A percentile compares a stretch with the other conserved stretches of the same genome.
phyloP scores from a whole-genome alignment of 495 filamentous ascomycete species.

The Jackrogersella minutella region DNA sequence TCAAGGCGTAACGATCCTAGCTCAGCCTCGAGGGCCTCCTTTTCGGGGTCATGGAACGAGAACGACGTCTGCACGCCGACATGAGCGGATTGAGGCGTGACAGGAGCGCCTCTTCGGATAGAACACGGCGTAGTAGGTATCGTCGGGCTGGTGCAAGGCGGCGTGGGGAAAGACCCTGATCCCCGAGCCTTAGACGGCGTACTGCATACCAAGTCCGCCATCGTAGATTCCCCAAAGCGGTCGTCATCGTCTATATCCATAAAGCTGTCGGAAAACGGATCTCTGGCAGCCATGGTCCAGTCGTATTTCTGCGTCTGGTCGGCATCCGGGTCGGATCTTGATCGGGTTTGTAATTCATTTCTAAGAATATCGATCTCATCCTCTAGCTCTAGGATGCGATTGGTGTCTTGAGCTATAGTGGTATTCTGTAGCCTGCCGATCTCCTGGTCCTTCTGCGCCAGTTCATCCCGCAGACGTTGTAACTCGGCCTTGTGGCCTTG shows the following conservation, averaged over 20 bases:
- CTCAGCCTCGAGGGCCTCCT: conserved; percentile 50
- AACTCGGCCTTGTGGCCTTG: conserved; percentile 52
- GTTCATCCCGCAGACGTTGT: conserved; percentile 59
- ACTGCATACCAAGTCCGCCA: conserved; percentile 52
- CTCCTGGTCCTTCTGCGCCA: conserved; percentile 60
- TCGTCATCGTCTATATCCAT: conserved; percentile 47
- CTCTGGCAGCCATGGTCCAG: conserved; percentile 54
- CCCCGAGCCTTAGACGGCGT: conserved; percentile 48
- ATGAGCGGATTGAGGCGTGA: conserved; percentile 50
- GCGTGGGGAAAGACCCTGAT: conserved; percentile 57
- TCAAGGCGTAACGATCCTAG: conserved; percentile 51
- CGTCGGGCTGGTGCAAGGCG: conserved; percentile 57
- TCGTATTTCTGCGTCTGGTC: conserved; percentile 43
- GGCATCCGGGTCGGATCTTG: conserved; percentile 38
- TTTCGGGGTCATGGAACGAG: conserved; percentile 54
- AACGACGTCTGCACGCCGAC: background rate
- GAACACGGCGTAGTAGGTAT: conserved; percentile 38
- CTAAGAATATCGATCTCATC: conserved; percentile 49
- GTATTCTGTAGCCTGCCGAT: conserved; percentile 61
- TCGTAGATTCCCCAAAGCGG: conserved; percentile 47
- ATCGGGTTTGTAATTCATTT: conserved; percentile 42
- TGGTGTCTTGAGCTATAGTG: conserved; percentile 50
- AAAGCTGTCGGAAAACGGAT: conserved; percentile 53
- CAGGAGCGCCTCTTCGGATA: conserved; percentile 33
- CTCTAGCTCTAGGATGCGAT: conserved; percentile 53